Conservation (phyloP, 1,139 yeast genomes). For the Scheffersomyces titani region DNA sequence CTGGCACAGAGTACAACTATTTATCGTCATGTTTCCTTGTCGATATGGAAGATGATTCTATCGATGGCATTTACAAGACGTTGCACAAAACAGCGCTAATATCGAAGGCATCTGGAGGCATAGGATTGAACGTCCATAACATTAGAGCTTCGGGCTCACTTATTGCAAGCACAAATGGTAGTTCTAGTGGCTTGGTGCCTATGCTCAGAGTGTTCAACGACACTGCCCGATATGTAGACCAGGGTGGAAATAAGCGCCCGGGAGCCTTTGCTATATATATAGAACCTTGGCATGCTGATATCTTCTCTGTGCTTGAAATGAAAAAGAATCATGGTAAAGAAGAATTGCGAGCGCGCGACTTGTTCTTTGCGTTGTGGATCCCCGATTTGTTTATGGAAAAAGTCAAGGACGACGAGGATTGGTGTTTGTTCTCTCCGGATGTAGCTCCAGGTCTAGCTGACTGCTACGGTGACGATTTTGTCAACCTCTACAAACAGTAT, state of each 20-base stretch:
- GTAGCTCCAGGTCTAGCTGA: conserved; percentile 54
- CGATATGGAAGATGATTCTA: conserved; percentile 60
- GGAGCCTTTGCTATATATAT: conserved; percentile 64
- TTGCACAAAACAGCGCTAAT: conserved; percentile 56
- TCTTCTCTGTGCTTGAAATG: conserved; percentile 52
- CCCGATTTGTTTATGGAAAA: conserved; percentile 61
- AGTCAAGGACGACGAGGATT: conserved; percentile 48
- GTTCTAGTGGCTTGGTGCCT: conserved; percentile 58
- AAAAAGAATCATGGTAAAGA: conserved; percentile 60
- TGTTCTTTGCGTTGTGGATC: conserved; percentile 60
- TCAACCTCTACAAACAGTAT: conserved; percentile 42
- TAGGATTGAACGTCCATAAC: conserved; percentile 58
- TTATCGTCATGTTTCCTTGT: conserved; percentile 58
- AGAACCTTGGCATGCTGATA: conserved; percentile 65
- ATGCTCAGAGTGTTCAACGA: conserved; percentile 61
- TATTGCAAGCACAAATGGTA: conserved; percentile 56
- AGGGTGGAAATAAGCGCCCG: conserved; percentile 64
- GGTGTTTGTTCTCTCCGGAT: conserved; percentile 60
- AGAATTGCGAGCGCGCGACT: conserved; percentile 56
- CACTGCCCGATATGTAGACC: conserved; percentile 63
- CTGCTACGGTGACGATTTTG: conserved; percentile 52
- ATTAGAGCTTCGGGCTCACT: conserved; percentile 52
- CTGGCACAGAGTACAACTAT: conserved; percentile 50
- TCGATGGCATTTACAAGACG: conserved; percentile 59
- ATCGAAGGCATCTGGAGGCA: conserved; percentile 61